Conservation (phyloP, 148 eudicot species). For the Camellia sinensis region DNA sequence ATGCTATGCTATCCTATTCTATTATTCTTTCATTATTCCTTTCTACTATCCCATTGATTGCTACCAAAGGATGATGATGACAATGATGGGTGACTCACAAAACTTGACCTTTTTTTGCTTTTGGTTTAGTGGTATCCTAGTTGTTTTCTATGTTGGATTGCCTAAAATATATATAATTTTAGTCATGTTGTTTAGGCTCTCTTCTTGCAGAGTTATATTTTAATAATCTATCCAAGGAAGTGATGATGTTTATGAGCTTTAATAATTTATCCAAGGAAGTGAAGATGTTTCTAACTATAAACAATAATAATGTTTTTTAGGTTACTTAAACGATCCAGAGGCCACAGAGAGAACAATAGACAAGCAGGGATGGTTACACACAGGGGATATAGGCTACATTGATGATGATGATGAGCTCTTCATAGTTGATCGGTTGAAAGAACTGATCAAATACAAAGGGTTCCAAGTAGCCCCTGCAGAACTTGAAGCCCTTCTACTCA, state of each 20-base stretch:
- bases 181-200: too few relatives aligned
- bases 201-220: too few relatives aligned
- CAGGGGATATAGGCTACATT: constrained; percentile 86
- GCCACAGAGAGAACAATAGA: constrained; percentile 76
- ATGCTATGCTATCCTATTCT: neutral
- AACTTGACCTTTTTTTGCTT: too few relatives aligned
- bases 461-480: constrained; percentile 95
- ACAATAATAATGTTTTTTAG: constrained; percentile 25
- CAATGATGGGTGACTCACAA: too few relatives aligned
- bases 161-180: too few relatives aligned
- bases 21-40: too few relatives aligned
- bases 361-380: constrained; percentile 79
- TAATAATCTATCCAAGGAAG: neutral
- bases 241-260: neutral
- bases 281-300: neutral
- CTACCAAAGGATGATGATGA: neutral
- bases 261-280: neutral
- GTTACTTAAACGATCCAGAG: constrained; percentile 72
- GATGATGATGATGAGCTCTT: constrained; percentile 81
- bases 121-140: too few relatives aligned
- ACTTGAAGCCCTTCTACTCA: constrained; percentile 67
- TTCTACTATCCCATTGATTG: neutral
- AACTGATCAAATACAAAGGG: constrained; percentile 87
- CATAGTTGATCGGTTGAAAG: constrained; percentile 83
- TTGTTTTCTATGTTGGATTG: too few relatives aligned